phyloP scores from a whole-genome alignment of 345 rosid genomes.

The Brassica incana region DNA sequence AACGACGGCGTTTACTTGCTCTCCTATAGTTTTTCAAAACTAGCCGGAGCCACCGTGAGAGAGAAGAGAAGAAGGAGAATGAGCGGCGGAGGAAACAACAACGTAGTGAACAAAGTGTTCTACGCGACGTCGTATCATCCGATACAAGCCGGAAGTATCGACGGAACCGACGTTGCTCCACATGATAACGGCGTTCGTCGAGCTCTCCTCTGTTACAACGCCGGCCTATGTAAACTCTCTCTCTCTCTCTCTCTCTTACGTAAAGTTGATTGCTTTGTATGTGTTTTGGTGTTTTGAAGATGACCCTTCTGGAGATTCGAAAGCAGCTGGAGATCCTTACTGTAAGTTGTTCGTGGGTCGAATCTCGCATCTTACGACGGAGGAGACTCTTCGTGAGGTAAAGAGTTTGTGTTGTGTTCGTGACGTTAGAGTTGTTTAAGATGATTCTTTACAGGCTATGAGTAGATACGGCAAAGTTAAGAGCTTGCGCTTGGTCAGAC shows the following conservation, averaged over 20 bases:
- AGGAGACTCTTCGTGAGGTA: constrained; percentile 42
- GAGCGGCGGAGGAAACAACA: constrained; percentile 41
- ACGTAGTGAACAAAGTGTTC: constrained; percentile 66
- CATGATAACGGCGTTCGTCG: constrained; percentile 81
- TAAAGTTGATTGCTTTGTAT: too few species aligned
- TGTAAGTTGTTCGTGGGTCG: too few species aligned
- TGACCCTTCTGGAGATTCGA: too few species aligned
- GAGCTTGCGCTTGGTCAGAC: constrained; percentile 85
- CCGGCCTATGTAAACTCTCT: constrained; percentile 63
- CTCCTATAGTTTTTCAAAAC: background rate
- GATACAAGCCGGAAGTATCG: constrained; percentile 92
- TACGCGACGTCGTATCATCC: constrained; percentile 88
- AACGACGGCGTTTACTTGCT: constrained; percentile 7
- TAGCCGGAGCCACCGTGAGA: constrained; percentile 23
- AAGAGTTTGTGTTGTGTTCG: background rate
- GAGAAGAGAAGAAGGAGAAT: constrained; percentile 27
- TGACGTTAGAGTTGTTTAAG: background rate
- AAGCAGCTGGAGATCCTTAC: too few species aligned
- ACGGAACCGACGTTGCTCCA: constrained; percentile 81
- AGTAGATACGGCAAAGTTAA: constrained; percentile 78
- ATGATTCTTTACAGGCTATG: constrained; percentile 55
- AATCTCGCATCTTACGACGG: too few species aligned
- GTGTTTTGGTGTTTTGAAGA: too few species aligned
- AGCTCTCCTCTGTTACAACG: constrained; percentile 79
- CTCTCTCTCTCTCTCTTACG: background rate